A percentile compares a stretch with the other conserved stretches of the same genome.
Evolutionary conservation across 106 monocot species (phyloP).

Genomic region (Cymbidium sinense): DNA sequence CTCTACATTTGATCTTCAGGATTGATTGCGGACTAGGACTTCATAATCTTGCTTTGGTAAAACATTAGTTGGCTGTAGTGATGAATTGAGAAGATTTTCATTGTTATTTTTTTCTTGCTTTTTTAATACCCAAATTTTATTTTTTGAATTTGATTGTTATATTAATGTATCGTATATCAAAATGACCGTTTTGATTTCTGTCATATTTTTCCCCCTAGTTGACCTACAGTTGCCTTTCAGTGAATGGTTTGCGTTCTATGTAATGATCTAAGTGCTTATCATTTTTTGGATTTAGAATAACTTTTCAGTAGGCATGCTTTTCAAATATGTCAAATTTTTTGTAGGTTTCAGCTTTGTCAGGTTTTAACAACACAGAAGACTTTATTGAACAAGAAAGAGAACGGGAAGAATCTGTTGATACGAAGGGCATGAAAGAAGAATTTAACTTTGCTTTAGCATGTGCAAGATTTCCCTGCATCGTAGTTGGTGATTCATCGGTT

Average conservation of each 20-base stretch:
- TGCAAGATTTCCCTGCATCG: conserved; percentile 76
- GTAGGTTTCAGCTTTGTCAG: conserved; percentile 54
- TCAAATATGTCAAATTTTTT: conserved; percentile 6
- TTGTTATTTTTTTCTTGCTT: not conserved
- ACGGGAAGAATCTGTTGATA: conserved; percentile 13
- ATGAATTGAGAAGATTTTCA: not conserved
- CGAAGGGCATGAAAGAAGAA: conserved; percentile 28
- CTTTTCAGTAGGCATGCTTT: not conserved
- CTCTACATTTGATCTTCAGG: not conserved
- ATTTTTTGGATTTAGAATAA: not conserved
- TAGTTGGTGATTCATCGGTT: conserved; percentile 60
- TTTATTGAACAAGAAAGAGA: conserved; percentile 33
- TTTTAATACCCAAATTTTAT: not conserved
- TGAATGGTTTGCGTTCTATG: not conserved
- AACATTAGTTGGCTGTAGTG: not conserved
- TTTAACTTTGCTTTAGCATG: conserved; percentile 44
- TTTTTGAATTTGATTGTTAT: not conserved
- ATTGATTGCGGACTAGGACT: not conserved
- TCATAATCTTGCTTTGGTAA: not conserved
- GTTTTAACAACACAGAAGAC: conserved; percentile 37
- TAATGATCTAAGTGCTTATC: not conserved
- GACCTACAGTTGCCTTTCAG: not conserved
- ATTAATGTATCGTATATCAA: not conserved
- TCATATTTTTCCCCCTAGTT: not conserved
- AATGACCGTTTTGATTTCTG: not conserved